Evolutionary conservation across 495 filamentous ascomycete species (phyloP), one percentile per base, ranked within the genome.

Genomic region (Jackrogersella multiformis): DNA sequence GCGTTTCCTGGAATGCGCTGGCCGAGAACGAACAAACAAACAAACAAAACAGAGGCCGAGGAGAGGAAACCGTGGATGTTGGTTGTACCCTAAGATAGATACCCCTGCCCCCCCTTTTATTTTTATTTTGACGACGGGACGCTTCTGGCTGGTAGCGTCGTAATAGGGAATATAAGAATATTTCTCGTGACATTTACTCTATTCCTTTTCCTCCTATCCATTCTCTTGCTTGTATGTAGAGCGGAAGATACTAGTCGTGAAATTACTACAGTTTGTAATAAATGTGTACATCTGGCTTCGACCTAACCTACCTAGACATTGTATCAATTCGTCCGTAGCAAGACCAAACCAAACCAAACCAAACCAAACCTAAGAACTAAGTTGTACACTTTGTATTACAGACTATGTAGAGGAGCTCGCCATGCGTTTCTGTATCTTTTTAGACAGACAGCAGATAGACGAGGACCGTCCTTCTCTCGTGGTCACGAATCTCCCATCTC

Each of bases 61-160:
- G 36, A 61, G 57, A 57, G 48, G 55, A 7, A 15, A 53, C 44
- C 54, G 49, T 65, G 62, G n/a, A 65, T 65, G 16, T n/a, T n/a
- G n/a, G n/a, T n/a, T 54, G 56, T 54, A 61, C 61, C 61, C 45
- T 53, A 61, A 60, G 59, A 57, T 65, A 49, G 55, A 65, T 70
- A 70, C 67, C 67, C 61, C 42, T 48, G 2, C 30, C 61, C 61
- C 42, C n/a, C 32, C 45, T 54, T 62, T n/a, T n/a, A n/a, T n/a
- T n/a, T n/a, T n/a, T n/a, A n/a, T n/a, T n/a, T n/a, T 20, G 30
- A 57, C 45, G 18, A 64, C 46, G 58, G 34, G 49, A 57, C 26
- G 56, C 49, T 52, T 61, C 35, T 68, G 15, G 26, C 52, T 16
- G 38, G 13, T 53, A 28, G 64, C 30, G 32, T 68, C 46, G 36